Percentiles rank a stretch among this genome's conserved stretches.
Evolutionary conservation across 2,329 filamentous ascomycete genomes (phyloP).

Genomic region (Drechslerella dactyloides): DNA sequence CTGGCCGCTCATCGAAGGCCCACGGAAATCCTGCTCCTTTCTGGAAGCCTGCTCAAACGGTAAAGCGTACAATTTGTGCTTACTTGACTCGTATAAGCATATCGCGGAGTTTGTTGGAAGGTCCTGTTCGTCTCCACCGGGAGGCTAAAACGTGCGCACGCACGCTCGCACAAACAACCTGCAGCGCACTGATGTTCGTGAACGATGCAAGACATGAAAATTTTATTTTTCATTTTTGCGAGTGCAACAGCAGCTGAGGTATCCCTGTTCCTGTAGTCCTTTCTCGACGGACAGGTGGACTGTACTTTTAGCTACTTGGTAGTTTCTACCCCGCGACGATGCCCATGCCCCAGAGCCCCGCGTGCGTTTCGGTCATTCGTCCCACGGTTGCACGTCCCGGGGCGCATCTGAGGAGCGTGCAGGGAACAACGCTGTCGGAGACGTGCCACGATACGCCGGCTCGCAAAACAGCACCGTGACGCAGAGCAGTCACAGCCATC

Average conservation of each 20-base stretch:
- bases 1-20: not conserved
- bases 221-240: not conserved
- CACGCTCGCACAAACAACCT: too few species aligned
- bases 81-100: too few species aligned
- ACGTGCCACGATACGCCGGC: not conserved
- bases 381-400: not conserved
- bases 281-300: not conserved
- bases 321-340: too few species aligned
- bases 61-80: too few species aligned
- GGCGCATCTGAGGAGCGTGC: not conserved
- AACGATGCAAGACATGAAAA: not conserved
- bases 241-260: too few species aligned
- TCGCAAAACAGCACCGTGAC: not conserved
- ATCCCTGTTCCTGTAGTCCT: not conserved
- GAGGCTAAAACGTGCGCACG: conserved; percentile 15
- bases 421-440: not conserved
- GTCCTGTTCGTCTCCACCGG: conserved; percentile 11
- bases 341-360: not conserved
- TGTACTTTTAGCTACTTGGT: too few species aligned
- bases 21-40: conserved; percentile 4
- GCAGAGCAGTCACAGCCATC: too few species aligned
- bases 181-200: not conserved
- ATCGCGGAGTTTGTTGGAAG: not conserved
- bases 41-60: conserved; percentile 15
- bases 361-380: not conserved